Conservation (phyloP, 208 protist genomes). For the Leptomonas pyrrhocoris region DNA sequence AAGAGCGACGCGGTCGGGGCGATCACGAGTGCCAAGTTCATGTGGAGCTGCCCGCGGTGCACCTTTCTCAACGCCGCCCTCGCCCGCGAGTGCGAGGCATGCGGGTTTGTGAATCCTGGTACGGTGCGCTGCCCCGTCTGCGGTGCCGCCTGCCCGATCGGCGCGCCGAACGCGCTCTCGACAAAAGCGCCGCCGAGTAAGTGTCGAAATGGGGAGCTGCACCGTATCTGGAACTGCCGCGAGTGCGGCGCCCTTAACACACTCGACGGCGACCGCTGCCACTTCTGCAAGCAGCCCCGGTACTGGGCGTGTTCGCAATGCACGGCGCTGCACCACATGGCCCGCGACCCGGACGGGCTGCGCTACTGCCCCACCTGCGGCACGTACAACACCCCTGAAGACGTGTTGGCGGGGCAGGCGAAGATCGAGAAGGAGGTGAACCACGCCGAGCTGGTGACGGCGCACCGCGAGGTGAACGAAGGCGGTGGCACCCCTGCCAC, state of each 20-base stretch:
- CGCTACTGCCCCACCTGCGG: constrained; percentile 69
- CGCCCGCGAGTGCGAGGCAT: constrained; percentile 42
- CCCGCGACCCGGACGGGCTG: constrained; percentile 48
- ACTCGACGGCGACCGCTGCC: constrained; percentile 66
- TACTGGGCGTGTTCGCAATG: constrained; percentile 76
- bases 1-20: constrained; percentile 1
- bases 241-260: constrained; percentile 60
- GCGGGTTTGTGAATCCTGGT: constrained; percentile 37
- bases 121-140: constrained; percentile 48
- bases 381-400: constrained; percentile 69
- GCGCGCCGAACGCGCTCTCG: background rate
- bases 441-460: constrained; percentile 36
- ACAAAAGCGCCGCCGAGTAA: background rate
- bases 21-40: constrained; percentile 7
- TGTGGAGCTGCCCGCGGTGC: constrained; percentile 63
- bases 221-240: constrained; percentile 70
- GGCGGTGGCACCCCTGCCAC: background rate
- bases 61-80: constrained; percentile 48
- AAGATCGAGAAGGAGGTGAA: constrained; percentile 46
- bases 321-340: constrained; percentile 56
- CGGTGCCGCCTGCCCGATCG: constrained; percentile 24
- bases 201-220: constrained; percentile 50
- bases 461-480: constrained; percentile 18
- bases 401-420: constrained; percentile 57
- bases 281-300: constrained; percentile 37